These are phyloP conservation scores for Nemania sp. DNA, from an alignment of 2,329 filamentous ascomycete species.

Conservation along the genomic window DNA sequence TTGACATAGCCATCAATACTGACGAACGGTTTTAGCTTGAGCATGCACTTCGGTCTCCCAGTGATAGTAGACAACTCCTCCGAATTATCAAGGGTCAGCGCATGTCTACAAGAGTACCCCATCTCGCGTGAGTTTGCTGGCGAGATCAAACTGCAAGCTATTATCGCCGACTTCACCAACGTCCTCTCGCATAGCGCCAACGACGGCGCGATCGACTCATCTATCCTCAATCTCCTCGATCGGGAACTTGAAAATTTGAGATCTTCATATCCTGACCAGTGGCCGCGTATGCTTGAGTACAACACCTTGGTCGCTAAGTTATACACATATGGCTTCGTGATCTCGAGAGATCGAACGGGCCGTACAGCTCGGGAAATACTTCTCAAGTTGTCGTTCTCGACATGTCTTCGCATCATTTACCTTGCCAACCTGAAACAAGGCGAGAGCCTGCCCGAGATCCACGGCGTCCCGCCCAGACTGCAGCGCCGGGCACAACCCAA, in stretches of 20 bases:
- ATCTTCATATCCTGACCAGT: constrained; percentile 32
- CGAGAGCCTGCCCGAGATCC: constrained; percentile 19
- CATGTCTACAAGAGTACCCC: constrained; percentile 31
- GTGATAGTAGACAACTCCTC: constrained; percentile 35
- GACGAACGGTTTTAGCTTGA: constrained; percentile 29
- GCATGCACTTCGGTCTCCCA: constrained; percentile 39
- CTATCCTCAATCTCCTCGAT: constrained; percentile 39
- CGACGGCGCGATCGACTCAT: constrained; percentile 35
- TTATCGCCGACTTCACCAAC: constrained; percentile 36
- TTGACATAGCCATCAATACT: neutral
- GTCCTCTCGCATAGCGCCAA: constrained; percentile 35
- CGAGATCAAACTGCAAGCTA: constrained; percentile 36
- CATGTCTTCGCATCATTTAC: constrained; percentile 37
- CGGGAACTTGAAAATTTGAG: constrained; percentile 36
- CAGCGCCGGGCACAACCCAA: constrained; percentile 34
- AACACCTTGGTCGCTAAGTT: constrained; percentile 36
- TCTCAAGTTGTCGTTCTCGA: constrained; percentile 35
- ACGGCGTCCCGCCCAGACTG: constrained; percentile 22
- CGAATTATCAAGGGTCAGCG: constrained; percentile 34
- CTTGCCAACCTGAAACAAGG: constrained; percentile 32
- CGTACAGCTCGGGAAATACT: constrained; percentile 34
- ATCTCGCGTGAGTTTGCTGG: constrained; percentile 34
- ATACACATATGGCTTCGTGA: constrained; percentile 38
- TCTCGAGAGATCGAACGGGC: constrained; percentile 30
- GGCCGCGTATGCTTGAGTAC: constrained; percentile 34